Base-by-base conservation (phyloP, 2,329 filamentous ascomycete genomes). In the Graphium sp. region DNA sequence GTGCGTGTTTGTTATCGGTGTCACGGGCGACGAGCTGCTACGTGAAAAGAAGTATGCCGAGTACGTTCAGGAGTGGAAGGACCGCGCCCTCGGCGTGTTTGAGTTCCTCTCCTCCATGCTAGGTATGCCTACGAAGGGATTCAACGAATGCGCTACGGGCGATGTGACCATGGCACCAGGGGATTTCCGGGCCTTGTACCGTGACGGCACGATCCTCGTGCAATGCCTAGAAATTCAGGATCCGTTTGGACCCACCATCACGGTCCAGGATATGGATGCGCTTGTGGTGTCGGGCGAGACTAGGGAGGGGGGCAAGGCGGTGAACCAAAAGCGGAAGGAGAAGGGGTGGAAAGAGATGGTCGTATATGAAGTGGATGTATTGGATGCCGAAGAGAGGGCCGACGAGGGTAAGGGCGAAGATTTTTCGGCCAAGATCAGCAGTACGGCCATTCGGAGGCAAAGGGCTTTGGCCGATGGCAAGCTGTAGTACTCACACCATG, bases 251-350 rank as follows among this genome's bases (percentile, higher is more conserved):
- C 89, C 89, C 4, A 94, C 89, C 0, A 80, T 92, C 35, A 82
- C 81, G 0, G 74, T 87, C 32, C 66, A 81, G 47, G 58, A 64
- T 18, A 77, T 95, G 36, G 73, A 78, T 24, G 81, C 76, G 1
- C 61, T 98, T 31, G 76, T 93, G 4, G 74, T 95, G 5, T 94
- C 85, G 5, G 75, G 69, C 9, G 89, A 98, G 57, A 95, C 89
- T 11, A 67, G 81, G 29, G 64, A 73, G 2, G 89, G 89, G 19
- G 89, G 85, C 5, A 60, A 70, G 34, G 80, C 80, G 0, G 82
- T 98, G 39, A 98, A 98, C 46, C 65, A 77, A n/a, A 80, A 76
- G 47, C 68, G 89, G 24, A 55, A 44, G 17, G 77, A 80, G 40
- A 76, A 74, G 34, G 80, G 79, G 3, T 94, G 83, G 84, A 56